Base-by-base conservation (phyloP, 345 rosid genomes). In the Toxicodendron radicans region DNA sequence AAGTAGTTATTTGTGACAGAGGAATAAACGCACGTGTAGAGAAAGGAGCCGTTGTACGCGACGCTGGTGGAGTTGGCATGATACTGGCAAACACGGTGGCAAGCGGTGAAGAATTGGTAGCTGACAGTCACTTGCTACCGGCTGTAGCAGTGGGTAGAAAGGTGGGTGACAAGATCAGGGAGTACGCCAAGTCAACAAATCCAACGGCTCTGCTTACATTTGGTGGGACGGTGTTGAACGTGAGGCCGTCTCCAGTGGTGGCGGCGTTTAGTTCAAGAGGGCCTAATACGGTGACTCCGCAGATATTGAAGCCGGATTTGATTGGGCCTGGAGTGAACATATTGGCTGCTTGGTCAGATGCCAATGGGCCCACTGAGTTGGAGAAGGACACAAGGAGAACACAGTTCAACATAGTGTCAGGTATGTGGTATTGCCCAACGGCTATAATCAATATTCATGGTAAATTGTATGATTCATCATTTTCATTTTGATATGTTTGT, bases 181-280 rank as follows among this genome's bases (percentile, higher is more conserved):
- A 83, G 17, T 94, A 89, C 52, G 84, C 79, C 5, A 79, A 72
- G 54, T 80, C 83, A 0, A 71, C 82, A 3, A 85, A 86, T 10
- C 97, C 98, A 3, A 86, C 82, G 4, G 95, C 88, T 7, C 14
- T 78, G 30, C 73, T 92, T 27, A 78, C 75, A 5, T 94, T 94
- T 16, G 83, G 83, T 16, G 98, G 97, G 67, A 92, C 98, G 1
- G 88, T 86, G 43, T 70, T 92, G 76, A 81, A 84, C 30, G 87
- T 88, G 5, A 59, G 49, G 24, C 95, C 97, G 2, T 89, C 98
- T 1, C 98, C 98, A 5, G 95, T 91, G 13, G 98, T 92, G 23
- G 97, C 98, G 52, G 94, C 97, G 12, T 94, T 94, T 73, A 87
- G 93, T 79, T 92, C 98, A 0, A 80, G 98, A 71, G 98, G 98